These are phyloP conservation scores for Azolla pinnata DNA, from an alignment of 75 land plant genomes.

Conservation along the genomic window DNA sequence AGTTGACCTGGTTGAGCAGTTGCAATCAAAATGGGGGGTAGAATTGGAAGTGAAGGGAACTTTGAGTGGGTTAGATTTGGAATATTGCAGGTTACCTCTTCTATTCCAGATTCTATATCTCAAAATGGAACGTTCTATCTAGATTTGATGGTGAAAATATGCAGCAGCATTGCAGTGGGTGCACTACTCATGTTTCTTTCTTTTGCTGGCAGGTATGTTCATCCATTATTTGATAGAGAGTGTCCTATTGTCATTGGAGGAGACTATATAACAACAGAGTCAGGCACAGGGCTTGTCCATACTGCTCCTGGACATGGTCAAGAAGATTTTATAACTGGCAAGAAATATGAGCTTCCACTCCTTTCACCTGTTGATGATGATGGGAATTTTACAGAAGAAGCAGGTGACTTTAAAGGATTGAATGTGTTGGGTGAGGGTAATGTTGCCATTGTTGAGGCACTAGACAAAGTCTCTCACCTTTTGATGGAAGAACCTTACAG, in stretches of 20 bases:
- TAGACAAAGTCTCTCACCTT: slow-evolving; percentile 55
- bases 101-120: neutral
- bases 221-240: slow-evolving; percentile 68
- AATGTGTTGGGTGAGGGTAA: slow-evolving; percentile 92
- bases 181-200: too few species aligned
- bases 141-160: too few species aligned
- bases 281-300: slow-evolving; percentile 97
- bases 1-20: slow-evolving; percentile 58
- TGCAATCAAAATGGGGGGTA: slow-evolving; percentile 67
- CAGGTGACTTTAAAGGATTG: slow-evolving; percentile 70
- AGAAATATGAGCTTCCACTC: slow-evolving; percentile 78
- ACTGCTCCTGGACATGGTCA: slow-evolving; percentile 99
- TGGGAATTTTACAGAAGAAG: slow-evolving; percentile 93
- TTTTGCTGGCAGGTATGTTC: slow-evolving; percentile 50
- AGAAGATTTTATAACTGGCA: slow-evolving; percentile 82
- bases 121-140: neutral
- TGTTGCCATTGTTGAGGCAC: slow-evolving; percentile 56
- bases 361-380: slow-evolving; percentile 93
- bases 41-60: slow-evolving; percentile 49
- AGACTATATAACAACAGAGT: slow-evolving; percentile 92
- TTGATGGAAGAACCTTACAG: slow-evolving; percentile 87
- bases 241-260: slow-evolving; percentile 93
- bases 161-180: too few species aligned
- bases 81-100: slow-evolving; percentile 59
- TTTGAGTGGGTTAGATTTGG: slow-evolving; percentile 65